phyloP scores from a whole-genome alignment of 345 rosid genomes.

The Citrus maxima region DNA sequence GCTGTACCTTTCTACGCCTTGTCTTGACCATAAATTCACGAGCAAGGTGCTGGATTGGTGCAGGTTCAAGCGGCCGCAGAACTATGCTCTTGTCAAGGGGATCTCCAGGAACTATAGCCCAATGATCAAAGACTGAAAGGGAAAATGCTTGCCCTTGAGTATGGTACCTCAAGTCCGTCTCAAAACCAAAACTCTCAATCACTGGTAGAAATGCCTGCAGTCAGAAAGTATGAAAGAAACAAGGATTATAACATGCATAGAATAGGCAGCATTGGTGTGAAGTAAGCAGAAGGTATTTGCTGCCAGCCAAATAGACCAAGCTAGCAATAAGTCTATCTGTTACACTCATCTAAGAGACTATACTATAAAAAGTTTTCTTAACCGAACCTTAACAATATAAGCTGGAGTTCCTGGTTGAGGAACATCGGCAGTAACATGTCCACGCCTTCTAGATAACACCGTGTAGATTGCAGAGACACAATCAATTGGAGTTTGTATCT shows the following conservation, averaged over 20 bases:
- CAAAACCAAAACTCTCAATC: constrained; percentile 89
- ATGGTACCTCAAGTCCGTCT: constrained; percentile 85
- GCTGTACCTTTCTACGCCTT: constrained; percentile 75
- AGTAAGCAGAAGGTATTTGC: background rate
- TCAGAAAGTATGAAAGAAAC: background rate
- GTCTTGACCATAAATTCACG: constrained; percentile 90
- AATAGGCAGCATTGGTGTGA: background rate
- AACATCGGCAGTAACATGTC: constrained; percentile 94
- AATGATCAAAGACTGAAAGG: constrained; percentile 76
- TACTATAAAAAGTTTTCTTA: constrained; percentile 2
- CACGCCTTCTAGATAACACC: constrained; percentile 90
- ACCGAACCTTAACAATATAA: constrained; percentile 82
- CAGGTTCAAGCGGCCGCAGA: constrained; percentile 83
- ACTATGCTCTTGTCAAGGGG: constrained; percentile 92
- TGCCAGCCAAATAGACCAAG: background rate
- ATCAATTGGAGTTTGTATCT: constrained; percentile 98
- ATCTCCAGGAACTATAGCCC: constrained; percentile 93
- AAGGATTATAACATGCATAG: background rate
- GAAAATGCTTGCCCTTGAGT: constrained; percentile 94
- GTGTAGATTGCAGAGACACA: constrained; percentile 96
- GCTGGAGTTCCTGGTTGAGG: constrained; percentile 99
- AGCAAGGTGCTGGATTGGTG: constrained; percentile 87
- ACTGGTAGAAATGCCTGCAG: constrained; percentile 85
- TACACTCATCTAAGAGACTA: background rate
- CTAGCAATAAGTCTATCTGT: background rate